Evolutionary conservation across 345 rosid species (phyloP), one percentile per base, ranked within the genome.

Genomic region (Citrus australasica): DNA sequence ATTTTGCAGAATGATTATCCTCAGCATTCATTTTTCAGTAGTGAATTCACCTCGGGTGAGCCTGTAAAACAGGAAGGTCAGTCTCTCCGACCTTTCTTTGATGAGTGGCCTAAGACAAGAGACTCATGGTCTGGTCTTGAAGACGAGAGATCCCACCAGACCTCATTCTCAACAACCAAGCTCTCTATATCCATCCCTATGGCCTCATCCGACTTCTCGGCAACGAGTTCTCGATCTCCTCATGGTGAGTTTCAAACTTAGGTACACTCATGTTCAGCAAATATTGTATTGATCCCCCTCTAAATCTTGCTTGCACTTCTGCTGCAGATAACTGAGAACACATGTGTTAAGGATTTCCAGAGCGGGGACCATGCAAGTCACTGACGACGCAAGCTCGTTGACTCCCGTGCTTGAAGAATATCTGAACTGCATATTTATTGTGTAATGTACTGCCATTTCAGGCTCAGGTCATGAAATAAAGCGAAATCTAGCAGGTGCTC

Each of bases 181-280:
- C 89, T 88, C 68, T 88, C 92, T 3, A 88, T 86, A 48, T 88
- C 90, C 74, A 88, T 85, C 77, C 92, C 90, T 3, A 67, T 87
- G 81, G 82, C 85, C 64, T 81, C 92, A 3, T 73, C 89, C 1
- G 90, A 82, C 76, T 79, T 86, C 76, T 85, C 88, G 17, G 69
- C 84, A 13, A 81, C 85, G 3, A 82, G 83, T 68, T 84, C 88
- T 27, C 83, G 48, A 48, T 86, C 92, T 73, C 86, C 87, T 1
- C 87, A 67, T 0, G 84, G 91, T 86, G 80, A 84, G 85, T 78
- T 42, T 63, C 60, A 1, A 77, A 61, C 40, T 19, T 22, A 1
- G 24, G 14, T 32, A 2, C 8, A 2, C 14, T 30, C 22, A 11
- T 10, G 13, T 9, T 11, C 10, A 17, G 0, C 2, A 8, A 61